These are phyloP conservation scores for Tillandsia fasciculata DNA, from an alignment of 176 grass and related monocot species.

Conservation along the genomic window DNA sequence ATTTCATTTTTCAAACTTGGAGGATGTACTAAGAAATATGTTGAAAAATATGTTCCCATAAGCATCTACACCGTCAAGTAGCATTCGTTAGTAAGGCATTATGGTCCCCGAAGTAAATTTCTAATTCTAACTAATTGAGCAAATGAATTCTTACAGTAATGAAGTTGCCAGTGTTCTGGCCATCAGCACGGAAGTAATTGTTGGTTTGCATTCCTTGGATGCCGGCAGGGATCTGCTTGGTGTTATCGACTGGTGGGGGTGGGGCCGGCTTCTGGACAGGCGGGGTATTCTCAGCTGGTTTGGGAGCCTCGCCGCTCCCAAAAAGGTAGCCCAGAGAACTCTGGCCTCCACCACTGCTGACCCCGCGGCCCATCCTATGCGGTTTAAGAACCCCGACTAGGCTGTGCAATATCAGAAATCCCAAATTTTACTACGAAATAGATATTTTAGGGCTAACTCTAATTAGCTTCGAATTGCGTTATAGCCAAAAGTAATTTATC, in stretches of 20 bases:
- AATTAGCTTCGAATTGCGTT: too few relatives aligned
- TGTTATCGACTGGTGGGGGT: conserved; percentile 1
- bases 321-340: conserved; percentile 68
- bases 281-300: not conserved
- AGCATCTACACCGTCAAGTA: too few relatives aligned
- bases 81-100: too few relatives aligned
- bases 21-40: too few relatives aligned
- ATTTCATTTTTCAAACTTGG: too few relatives aligned
- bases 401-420: not conserved
- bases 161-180: conserved; percentile 67
- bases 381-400: not conserved
- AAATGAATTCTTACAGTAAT: conserved; percentile 31
- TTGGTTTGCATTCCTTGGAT: conserved; percentile 33
- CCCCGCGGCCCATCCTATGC: conserved; percentile 40
- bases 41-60: too few relatives aligned
- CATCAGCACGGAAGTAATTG: conserved; percentile 59
- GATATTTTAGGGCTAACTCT: too few relatives aligned
- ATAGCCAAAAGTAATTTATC: too few relatives aligned
- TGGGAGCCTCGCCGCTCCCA: conserved; percentile 28
- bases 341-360: conserved; percentile 51
- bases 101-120: too few relatives aligned
- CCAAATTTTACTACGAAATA: not conserved
- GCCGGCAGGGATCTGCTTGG: conserved; percentile 37
- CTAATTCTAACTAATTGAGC: not conserved
- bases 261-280: conserved; percentile 7